Conservation (phyloP, 2,329 filamentous ascomycete species). For the Diaporthe capsici region DNA sequence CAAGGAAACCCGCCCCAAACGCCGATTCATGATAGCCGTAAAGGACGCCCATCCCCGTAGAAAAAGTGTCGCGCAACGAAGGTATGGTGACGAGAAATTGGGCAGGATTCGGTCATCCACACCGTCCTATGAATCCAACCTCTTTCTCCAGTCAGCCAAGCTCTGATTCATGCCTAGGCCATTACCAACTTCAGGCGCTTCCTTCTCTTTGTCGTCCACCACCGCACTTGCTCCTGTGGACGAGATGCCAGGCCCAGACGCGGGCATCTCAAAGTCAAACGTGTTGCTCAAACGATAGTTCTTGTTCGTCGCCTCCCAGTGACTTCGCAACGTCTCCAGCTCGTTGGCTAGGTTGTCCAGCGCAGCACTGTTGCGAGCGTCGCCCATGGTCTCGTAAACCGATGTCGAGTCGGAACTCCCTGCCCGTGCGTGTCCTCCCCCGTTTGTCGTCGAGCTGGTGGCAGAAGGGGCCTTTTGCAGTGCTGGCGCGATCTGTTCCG, state of each 20-base stretch:
- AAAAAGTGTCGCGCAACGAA: neutral
- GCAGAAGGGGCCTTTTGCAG: conserved; percentile 43
- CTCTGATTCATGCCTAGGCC: conserved; percentile 75
- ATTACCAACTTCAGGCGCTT: conserved; percentile 31
- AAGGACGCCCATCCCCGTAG: neutral
- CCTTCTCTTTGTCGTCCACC: conserved; percentile 56
- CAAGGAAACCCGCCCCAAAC: conserved; percentile 22
- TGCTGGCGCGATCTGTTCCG: conserved; percentile 57
- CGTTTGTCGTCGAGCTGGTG: conserved; percentile 54
- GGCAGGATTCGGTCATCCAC: conserved; percentile 31
- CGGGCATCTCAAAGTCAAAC: conserved; percentile 81
- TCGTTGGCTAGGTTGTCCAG: conserved; percentile 93
- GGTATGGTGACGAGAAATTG: neutral
- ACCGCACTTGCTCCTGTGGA: conserved; percentile 44
- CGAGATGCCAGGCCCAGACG: conserved; percentile 35
- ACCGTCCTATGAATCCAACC: conserved; percentile 72
- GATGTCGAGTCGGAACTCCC: conserved; percentile 74
- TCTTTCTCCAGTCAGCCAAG: conserved; percentile 84
- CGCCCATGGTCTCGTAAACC: conserved; percentile 70
- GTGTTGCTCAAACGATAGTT: conserved; percentile 92
- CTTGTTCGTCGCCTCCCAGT: conserved; percentile 97
- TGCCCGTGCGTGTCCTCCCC: conserved; percentile 63
- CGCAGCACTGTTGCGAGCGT: conserved; percentile 73
- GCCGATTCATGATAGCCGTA: conserved; percentile 39
- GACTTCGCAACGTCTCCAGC: conserved; percentile 88